Evolutionary conservation across 2,329 filamentous ascomycete genomes (phyloP).

Genomic region (Fusarium tjaetaba): DNA sequence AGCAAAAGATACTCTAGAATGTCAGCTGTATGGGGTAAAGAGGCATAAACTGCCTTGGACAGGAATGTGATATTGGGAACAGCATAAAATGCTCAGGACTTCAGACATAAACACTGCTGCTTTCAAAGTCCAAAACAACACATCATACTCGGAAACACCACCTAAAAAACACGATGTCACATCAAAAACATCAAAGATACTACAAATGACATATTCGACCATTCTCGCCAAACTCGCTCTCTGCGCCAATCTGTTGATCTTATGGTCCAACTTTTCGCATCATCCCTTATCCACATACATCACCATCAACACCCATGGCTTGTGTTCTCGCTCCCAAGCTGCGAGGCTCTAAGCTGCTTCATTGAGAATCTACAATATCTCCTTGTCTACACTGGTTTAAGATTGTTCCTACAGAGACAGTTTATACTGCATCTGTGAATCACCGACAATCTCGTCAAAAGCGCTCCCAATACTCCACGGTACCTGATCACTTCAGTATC

Average conservation of each 20-base stretch:
- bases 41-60: background rate
- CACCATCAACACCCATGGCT: background rate
- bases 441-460: background rate
- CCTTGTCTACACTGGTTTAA: too few relatives aligned
- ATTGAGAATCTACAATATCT: too few relatives aligned
- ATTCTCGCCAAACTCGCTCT: too few relatives aligned
- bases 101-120: fast-evolving
- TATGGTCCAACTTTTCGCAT: too few relatives aligned
- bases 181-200: too few relatives aligned
- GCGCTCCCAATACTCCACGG: background rate
- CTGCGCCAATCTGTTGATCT: too few relatives aligned
- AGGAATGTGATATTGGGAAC: background rate
- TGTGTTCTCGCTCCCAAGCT: fast-evolving
- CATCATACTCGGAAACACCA: background rate
- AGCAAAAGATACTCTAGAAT: too few relatives aligned
- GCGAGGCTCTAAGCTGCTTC: too few relatives aligned
- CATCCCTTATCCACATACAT: background rate
- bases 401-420: background rate
- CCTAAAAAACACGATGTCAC: too few relatives aligned
- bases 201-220: background rate
- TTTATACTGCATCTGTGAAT: background rate
- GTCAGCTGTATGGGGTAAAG: too few relatives aligned
- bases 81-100: background rate
- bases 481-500: background rate
- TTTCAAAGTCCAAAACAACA: background rate